phyloP scores from a whole-genome alignment of 208 protist genomes.

The Porcisia hertigi region DNA sequence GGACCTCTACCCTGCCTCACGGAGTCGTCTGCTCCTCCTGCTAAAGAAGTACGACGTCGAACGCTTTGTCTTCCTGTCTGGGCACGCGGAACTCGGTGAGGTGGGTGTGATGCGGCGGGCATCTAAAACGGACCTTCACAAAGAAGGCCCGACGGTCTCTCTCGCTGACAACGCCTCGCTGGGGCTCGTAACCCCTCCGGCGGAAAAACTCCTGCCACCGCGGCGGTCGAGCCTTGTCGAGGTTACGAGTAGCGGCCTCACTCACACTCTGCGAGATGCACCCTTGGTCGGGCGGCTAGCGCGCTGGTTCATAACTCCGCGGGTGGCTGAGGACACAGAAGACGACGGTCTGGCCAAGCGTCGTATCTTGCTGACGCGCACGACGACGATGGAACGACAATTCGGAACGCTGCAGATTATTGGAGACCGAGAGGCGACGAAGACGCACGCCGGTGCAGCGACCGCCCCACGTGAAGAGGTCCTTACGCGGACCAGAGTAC shows the following conservation, averaged over 20 bases:
- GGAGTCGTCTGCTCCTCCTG: slow-evolving; percentile 53
- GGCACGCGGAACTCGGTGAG: slow-evolving; percentile 78
- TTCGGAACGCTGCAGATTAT: slow-evolving; percentile 42
- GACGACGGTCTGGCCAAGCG: slow-evolving; percentile 24
- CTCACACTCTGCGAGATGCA: slow-evolving; percentile 36
- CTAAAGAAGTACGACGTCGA: slow-evolving; percentile 42
- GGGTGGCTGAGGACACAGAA: slow-evolving; percentile 5
- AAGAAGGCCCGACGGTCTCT: slow-evolving; percentile 14
- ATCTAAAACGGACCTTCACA: slow-evolving; percentile 17
- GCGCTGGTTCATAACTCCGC: slow-evolving; percentile 18
- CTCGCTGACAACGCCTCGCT: slow-evolving; percentile 20
- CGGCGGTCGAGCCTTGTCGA: slow-evolving; percentile 45
- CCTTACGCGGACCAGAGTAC: slow-evolving; percentile 18
- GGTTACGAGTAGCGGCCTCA: slow-evolving; percentile 69
- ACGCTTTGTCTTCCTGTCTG: slow-evolving; percentile 74
- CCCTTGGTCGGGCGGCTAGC: slow-evolving; percentile 26
- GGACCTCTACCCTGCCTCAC: slow-evolving; percentile 59
- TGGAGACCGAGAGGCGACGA: slow-evolving; percentile 6
- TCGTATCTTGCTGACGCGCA: slow-evolving; percentile 30
- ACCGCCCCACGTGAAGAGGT: slow-evolving; percentile 3
- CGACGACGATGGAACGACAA: slow-evolving; percentile 24
- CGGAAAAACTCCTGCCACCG: slow-evolving; percentile 18
- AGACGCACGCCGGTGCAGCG: neutral
- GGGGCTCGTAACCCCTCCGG: slow-evolving; percentile 12
- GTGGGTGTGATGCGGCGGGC: slow-evolving; percentile 39